phyloP scores from a whole-genome alignment of 2,329 filamentous ascomycete genomes.

The Paraphoma chrysanthemicola region DNA sequence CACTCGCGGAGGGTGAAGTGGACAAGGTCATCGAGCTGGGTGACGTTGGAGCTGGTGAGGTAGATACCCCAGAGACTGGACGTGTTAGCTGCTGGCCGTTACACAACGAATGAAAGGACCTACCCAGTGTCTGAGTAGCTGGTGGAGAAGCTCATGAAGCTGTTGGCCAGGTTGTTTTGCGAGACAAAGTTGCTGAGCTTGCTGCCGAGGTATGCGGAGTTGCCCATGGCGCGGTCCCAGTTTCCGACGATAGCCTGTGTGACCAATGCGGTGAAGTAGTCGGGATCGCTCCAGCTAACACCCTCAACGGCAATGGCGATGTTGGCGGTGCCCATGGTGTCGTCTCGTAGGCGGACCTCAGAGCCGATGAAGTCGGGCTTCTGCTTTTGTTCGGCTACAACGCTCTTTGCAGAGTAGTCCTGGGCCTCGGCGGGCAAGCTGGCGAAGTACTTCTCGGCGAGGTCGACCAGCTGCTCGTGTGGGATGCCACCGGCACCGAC shows the following conservation, averaged over 20 bases:
- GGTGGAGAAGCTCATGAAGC: conserved; percentile 99
- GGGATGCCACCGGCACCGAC: conserved; percentile 94
- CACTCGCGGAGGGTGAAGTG: conserved; percentile 99
- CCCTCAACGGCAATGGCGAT: conserved; percentile 98
- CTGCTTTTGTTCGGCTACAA: conserved; percentile 78
- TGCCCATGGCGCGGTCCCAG: conserved; percentile 99
- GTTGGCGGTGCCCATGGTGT: conserved; percentile 94
- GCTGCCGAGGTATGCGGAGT: conserved; percentile 95
- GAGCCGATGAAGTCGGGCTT: conserved; percentile 96
- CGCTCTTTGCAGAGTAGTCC: conserved; percentile 73
- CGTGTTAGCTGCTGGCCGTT: conserved; percentile 34
- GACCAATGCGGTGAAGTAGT: conserved; percentile 98
- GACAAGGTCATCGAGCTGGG: conserved; percentile 89
- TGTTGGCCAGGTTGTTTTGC: conserved; percentile 95
- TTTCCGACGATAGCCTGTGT: conserved; percentile 99
- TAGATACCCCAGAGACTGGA: conserved; percentile 98
- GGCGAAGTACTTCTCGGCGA: conserved; percentile 96
- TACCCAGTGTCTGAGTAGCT: conserved; percentile 99
- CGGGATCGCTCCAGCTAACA: conserved; percentile 98
- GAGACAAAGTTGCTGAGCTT: conserved; percentile 95
- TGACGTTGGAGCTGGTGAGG: conserved; percentile 89
- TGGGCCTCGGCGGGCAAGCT: conserved; percentile 77
- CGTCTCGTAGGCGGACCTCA: conserved; percentile 93
- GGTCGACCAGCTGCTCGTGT: conserved; percentile 90
- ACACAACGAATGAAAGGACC: conserved; percentile 42